Evolutionary conservation across 441 rosid species (phyloP).

Genomic region (Flueggea neowawraea): DNA sequence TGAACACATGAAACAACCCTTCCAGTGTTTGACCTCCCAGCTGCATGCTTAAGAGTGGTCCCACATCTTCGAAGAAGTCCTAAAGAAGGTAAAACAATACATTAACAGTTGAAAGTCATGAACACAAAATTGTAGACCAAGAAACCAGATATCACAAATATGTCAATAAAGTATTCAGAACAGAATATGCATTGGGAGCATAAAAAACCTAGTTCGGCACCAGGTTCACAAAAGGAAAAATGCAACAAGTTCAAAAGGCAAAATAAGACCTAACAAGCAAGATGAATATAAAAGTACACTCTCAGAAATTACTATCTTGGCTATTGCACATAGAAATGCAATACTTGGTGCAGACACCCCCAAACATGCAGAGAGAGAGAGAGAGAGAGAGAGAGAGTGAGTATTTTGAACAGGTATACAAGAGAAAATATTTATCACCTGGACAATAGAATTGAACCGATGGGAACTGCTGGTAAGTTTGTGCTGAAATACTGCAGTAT

Average conservation of each 20-base stretch:
- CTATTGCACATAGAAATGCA: not conserved
- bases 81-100: conserved; percentile 24
- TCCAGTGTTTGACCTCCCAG: conserved; percentile 93
- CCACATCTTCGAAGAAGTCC: conserved; percentile 99
- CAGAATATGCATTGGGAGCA: too few relatives aligned
- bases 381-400: not conserved
- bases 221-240: too few relatives aligned
- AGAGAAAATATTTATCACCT: conserved; percentile 48
- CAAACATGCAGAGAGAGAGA: not conserved
- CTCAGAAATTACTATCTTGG: not conserved
- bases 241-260: too few relatives aligned
- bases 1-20: conserved; percentile 92
- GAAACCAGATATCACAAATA: too few relatives aligned
- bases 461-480: conserved; percentile 97
- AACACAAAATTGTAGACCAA: too few relatives aligned
- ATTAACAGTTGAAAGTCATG: not conserved
- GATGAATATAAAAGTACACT: not conserved
- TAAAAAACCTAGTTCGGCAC: too few relatives aligned
- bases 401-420: not conserved
- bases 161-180: too few relatives aligned
- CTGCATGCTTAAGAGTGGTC: conserved; percentile 97
- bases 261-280: not conserved
- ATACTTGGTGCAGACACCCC: not conserved
- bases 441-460: conserved; percentile 97
- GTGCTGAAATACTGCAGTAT: conserved; percentile 61